Conservation (phyloP, 352 stramenopile species). For the Thraustochytrium sp. region DNA sequence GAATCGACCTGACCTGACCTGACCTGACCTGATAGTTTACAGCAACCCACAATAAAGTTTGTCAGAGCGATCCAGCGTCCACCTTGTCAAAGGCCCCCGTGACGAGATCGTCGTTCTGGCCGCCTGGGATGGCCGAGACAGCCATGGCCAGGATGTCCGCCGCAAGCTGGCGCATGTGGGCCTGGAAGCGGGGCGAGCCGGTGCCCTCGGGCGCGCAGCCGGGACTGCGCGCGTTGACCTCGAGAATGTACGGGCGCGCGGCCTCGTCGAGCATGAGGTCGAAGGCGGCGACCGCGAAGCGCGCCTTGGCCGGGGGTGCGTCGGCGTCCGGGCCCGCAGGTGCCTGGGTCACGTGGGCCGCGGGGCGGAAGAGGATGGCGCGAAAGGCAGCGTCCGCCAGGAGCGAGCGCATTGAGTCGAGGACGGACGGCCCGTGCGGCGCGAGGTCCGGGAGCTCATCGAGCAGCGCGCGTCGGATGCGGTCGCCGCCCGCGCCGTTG, state of each 20-base stretch:
- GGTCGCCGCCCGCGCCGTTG: conserved; percentile 13
- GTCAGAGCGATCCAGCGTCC: no score
- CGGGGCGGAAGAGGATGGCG: not conserved
- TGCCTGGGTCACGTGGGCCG: no score
- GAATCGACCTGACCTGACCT: no score
- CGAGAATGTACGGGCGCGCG: not conserved
- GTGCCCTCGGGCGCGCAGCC: not conserved
- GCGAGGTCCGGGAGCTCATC: not conserved
- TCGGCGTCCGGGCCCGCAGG: no score
- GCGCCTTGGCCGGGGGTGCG: no score
- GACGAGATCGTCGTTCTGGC: no score
- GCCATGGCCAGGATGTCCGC: not conserved
- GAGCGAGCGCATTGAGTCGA: not conserved
- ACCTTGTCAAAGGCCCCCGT: no score
- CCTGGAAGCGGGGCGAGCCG: not conserved
- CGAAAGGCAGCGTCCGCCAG: not conserved
- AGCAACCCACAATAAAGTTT: no score
- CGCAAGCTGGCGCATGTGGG: not conserved
- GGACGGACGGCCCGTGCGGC: not conserved
- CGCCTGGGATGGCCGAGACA: not conserved
- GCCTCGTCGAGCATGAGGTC: conserved; percentile 23
- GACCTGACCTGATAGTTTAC: no score
- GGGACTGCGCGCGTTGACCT: conserved; percentile 13
- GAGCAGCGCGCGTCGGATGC: not conserved
- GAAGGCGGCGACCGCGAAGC: conserved; percentile 13